A percentile compares a stretch with the other conserved stretches of the same genome.
These are phyloP conservation scores for Aspergillus transmontanensis DNA, from an alignment of 2,329 filamentous ascomycete species.

Conservation along the genomic window DNA sequence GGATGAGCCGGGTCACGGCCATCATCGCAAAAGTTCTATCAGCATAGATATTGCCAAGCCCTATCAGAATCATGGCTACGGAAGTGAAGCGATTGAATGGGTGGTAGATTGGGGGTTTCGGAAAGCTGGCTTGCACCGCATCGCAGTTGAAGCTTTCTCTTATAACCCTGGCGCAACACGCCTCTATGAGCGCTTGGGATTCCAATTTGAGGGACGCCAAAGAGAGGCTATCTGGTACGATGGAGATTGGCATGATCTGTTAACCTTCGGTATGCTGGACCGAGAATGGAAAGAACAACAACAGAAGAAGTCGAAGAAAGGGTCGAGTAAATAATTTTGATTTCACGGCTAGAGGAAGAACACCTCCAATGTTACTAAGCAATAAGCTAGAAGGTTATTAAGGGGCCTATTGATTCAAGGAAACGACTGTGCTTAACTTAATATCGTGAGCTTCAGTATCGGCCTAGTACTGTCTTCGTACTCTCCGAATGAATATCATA, in stretches of 20 bases:
- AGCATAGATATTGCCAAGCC: constrained; percentile 7
- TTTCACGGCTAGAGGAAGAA: neutral
- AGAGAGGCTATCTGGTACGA: constrained; percentile 14
- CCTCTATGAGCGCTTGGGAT: constrained; percentile 18
- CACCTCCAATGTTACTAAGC: neutral
- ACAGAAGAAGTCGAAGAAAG: neutral
- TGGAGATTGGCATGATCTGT: constrained; percentile 18
- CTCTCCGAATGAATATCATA: neutral
- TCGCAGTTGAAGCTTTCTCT: constrained; percentile 8
- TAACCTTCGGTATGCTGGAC: constrained; percentile 9
- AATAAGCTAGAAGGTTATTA: neutral
- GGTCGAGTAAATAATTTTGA: neutral
- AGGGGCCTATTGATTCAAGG: neutral
- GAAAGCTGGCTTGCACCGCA: constrained; percentile 12
- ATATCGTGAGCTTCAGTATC: neutral
- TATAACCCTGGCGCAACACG: constrained; percentile 11
- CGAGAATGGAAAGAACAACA: constrained; percentile 1
- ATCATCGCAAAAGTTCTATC: constrained; percentile 8
- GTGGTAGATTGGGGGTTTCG: constrained; percentile 17
- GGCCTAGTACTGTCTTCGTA: neutral
- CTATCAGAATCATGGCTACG: constrained; percentile 11
- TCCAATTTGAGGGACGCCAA: constrained; percentile 17
- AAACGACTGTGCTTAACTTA: neutral
- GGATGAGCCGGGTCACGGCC: neutral
- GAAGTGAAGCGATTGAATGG: constrained; percentile 19